These are phyloP conservation scores for Hordeum marinum DNA, from an alignment of 176 grass and related monocot species.

Conservation along the genomic window DNA sequence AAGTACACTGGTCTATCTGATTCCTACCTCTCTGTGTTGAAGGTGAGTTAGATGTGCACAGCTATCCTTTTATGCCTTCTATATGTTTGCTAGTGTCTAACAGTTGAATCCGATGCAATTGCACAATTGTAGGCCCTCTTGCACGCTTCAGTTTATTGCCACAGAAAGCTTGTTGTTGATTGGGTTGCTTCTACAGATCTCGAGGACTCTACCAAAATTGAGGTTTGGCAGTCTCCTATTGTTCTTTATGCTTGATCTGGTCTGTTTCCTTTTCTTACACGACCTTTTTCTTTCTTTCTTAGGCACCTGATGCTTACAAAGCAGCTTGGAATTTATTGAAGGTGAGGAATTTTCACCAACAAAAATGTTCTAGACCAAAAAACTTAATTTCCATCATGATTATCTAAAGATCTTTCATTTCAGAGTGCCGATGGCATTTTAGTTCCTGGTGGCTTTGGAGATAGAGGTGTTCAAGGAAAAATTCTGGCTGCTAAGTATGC, in stretches of 20 bases:
- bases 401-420: constrained; percentile 26
- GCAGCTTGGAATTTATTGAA: constrained; percentile 58
- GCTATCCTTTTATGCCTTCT: background rate
- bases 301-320: constrained; percentile 60
- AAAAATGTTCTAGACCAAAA: background rate
- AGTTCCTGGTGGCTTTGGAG: constrained; percentile 82
- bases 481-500: constrained; percentile 77
- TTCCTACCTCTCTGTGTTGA: constrained; percentile 72
- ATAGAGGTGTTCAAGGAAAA: constrained; percentile 83
- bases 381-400: background rate
- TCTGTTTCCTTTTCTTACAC: constrained; percentile 18
- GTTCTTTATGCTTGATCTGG: background rate
- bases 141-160: constrained; percentile 73
- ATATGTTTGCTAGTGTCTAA: background rate
- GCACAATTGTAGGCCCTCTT: constrained; percentile 50
- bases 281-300: constrained; percentile 19
- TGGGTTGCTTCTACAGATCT: constrained; percentile 76
- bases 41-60: constrained; percentile 27
- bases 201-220: constrained; percentile 53
- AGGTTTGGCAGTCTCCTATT: constrained; percentile 30
- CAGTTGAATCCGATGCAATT: background rate
- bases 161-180: constrained; percentile 68
- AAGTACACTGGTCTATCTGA: constrained; percentile 75
- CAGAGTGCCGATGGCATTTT: constrained; percentile 73
- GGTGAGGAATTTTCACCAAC: constrained; percentile 19